Percentiles rank a stretch among this genome's conserved stretches.
phyloP scores from a whole-genome alignment of 2,329 filamentous ascomycete genomes.

The Cladorrhinum sp. region DNA sequence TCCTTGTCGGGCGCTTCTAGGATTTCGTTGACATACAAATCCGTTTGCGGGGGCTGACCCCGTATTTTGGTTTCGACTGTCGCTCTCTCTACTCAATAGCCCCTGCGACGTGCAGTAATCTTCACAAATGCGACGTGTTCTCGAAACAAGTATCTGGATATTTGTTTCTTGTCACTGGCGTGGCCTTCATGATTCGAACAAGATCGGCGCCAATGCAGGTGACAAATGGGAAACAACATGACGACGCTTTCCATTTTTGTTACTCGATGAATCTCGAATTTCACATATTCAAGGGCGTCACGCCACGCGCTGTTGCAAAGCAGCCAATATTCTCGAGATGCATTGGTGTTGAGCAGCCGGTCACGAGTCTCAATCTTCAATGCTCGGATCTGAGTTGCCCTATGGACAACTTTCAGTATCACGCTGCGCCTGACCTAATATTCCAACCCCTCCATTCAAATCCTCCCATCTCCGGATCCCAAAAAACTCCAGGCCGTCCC shows the following conservation, averaged over 20 bases:
- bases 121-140: background rate
- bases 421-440: background rate
- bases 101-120: slow-evolving; percentile 2
- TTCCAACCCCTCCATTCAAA: background rate
- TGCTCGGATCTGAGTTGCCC: background rate
- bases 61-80: background rate
- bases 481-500: background rate
- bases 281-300: background rate
- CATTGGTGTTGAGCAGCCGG: too few species aligned
- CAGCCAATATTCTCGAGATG: background rate
- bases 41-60: background rate
- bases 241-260: background rate
- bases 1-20: background rate
- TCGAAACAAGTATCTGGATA: background rate
- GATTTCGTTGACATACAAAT: background rate
- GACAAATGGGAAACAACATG: background rate
- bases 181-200: background rate
- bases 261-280: background rate
- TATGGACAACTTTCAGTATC: background rate
- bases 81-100: background rate
- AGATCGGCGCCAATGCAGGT: background rate
- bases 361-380: too few species aligned
- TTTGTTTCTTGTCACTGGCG: background rate
- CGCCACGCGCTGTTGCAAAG: background rate
- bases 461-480: background rate